Evolutionary conservation across 2,329 filamentous ascomycete species (phyloP), one percentile per base, ranked within the genome.

Genomic region (Rutstroemia sp.): DNA sequence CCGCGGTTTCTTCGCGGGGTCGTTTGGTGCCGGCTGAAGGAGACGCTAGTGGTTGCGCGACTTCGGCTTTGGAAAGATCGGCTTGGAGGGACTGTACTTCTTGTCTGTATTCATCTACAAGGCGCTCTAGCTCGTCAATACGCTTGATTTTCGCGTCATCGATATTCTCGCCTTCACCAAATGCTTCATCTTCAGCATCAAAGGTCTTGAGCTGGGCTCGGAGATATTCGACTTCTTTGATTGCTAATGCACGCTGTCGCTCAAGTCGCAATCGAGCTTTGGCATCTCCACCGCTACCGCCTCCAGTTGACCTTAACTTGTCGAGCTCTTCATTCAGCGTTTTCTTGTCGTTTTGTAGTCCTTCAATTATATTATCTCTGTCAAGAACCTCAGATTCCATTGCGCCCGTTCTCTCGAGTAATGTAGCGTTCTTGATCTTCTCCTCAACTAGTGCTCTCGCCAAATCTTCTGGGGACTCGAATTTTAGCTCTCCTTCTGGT

Each of bases 171-270:
- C 46, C 46, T 0, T 89, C 83, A 55, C 92, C 85, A 74, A 96
- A 88, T 0, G 92, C 92, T 53, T 84, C 82, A 66, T 97, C 92
- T 71, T 99, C 94, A 0, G 83, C 81, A 66, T 97, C 90, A 59
- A 95, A 87, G 0, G 88, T 87, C 72, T 92, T 92, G 54, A 97
- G 79, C 71, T 99, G 94, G 0, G 90, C 92, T 21, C 94, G 88
- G 6, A 99, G 79, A 69, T 95, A 96, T 63, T 96, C 92, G 0
- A 94, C 90, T 70, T 99, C 95, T 68, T 96, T 96, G 23, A 90
- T 79, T 0, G 92, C 90, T 7, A 99, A 79, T 0, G 80, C 82
- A 57, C 90, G 88, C 69, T 97, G 92, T 58, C 94, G 81, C 65
- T 99, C 92, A 0, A 96, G 75, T 34, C 94, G 82, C 53, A 87